A percentile compares a stretch with the other conserved stretches of the same genome.
Evolutionary conservation across 768 basidiomycete genomes (phyloP).

Genomic region (Termitomyces sp.): DNA sequence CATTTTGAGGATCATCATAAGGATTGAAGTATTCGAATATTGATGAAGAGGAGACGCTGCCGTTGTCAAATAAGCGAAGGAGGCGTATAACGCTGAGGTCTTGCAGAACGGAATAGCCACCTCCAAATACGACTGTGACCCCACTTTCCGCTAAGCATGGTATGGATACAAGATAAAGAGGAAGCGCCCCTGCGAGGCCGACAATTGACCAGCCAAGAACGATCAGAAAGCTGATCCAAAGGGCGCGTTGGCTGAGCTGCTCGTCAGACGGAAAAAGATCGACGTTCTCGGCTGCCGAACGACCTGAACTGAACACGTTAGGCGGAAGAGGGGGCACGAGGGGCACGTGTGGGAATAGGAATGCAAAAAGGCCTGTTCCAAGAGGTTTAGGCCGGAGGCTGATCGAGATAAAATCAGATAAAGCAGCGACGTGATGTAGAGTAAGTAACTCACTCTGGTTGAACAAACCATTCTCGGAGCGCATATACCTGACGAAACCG

Average conservation of each 20-base stretch:
- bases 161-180: constrained; percentile 63
- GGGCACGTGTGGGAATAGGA: constrained; percentile 68
- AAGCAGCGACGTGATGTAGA: not conserved
- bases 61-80: constrained; percentile 54
- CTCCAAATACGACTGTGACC: constrained; percentile 40
- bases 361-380: constrained; percentile 55
- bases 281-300: constrained; percentile 46
- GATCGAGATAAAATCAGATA: constrained; percentile 11
- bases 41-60: constrained; percentile 29
- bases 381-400: constrained; percentile 66
- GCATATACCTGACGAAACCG: constrained; percentile 70
- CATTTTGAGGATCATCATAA: constrained; percentile 32
- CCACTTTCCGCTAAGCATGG: constrained; percentile 64
- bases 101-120: constrained; percentile 63
- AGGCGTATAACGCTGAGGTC: constrained; percentile 77
- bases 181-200: constrained; percentile 67
- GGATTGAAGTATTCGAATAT: constrained; percentile 21
- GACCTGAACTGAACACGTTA: constrained; percentile 53
- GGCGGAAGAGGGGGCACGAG: constrained; percentile 55
- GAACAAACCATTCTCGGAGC: constrained; percentile 75
- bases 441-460: constrained; percentile 51
- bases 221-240: constrained; percentile 65
- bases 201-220: constrained; percentile 65
- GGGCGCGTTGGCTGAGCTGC: constrained; percentile 63
- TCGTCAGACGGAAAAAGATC: constrained; percentile 71